These are phyloP conservation scores for Sisymbrium altissimum DNA, from an alignment of 345 rosid species.

Conservation along the genomic window DNA sequence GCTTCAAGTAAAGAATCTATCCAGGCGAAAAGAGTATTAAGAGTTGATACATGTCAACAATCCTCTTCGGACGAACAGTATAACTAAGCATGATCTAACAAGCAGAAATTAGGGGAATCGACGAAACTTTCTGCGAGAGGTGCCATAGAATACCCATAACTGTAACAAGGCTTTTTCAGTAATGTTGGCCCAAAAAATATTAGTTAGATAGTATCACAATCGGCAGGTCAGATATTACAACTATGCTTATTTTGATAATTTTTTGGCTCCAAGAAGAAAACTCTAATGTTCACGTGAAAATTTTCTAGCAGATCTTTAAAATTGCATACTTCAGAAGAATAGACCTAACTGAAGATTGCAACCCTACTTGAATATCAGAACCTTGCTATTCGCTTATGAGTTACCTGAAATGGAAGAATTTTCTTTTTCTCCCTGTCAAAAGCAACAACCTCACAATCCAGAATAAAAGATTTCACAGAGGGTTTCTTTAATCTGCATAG, in stretches of 20 bases:
- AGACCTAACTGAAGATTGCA: neutral
- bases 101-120: neutral
- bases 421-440: slow-evolving; percentile 67
- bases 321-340: neutral
- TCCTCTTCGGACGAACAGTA: neutral
- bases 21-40: neutral
- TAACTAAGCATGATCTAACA: neutral
- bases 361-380: slow-evolving; percentile 14
- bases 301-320: neutral
- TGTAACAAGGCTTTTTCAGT: neutral
- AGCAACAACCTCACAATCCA: slow-evolving; percentile 95
- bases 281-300: neutral
- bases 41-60: neutral
- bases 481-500: slow-evolving; percentile 75
- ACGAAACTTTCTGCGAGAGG: neutral
- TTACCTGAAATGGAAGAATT: slow-evolving; percentile 95
- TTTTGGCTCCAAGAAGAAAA: slow-evolving; percentile 3
- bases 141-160: neutral
- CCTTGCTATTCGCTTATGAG: neutral
- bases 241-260: neutral
- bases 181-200: neutral
- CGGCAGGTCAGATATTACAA: neutral
- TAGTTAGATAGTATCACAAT: neutral
- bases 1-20: neutral
- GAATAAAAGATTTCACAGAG: slow-evolving; percentile 64